Conservation (phyloP, 352 stramenopile genomes). For the Pythium dissotocum region DNA sequence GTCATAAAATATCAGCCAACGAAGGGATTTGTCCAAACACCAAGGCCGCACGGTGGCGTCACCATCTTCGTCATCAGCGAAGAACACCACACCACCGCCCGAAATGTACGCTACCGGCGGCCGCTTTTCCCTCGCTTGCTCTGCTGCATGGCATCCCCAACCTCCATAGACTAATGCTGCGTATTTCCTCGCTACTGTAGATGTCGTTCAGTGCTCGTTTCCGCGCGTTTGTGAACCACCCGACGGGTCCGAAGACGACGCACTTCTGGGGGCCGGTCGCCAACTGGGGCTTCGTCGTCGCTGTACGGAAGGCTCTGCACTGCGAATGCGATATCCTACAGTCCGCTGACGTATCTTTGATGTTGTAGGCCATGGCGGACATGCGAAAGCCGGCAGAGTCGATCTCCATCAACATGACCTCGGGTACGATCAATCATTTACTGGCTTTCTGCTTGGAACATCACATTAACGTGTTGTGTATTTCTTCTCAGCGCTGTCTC, state of each 20-base stretch:
- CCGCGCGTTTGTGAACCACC: constrained; percentile 75
- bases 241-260: constrained; percentile 83
- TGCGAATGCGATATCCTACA: neutral
- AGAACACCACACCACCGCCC: neutral
- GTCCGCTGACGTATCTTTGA: neutral
- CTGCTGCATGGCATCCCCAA: neutral
- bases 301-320: constrained; percentile 38
- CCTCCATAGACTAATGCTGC: neutral
- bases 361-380: constrained; percentile 71
- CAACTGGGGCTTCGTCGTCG: constrained; percentile 89
- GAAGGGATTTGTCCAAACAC: neutral
- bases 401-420: constrained; percentile 89
- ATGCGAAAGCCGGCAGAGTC: constrained; percentile 82
- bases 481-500: constrained; percentile 50
- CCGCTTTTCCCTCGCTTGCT: neutral
- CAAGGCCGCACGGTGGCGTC: neutral
- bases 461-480: neutral
- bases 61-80: neutral
- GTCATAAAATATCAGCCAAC: neutral
- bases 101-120: neutral
- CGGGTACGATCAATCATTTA: constrained; percentile 34
- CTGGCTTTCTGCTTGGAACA: neutral
- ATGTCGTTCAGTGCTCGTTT: constrained; percentile 48
- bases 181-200: neutral
- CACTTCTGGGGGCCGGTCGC: constrained; percentile 89